These are phyloP conservation scores for Pseudogymnoascus sp. DNA, from an alignment of 2,329 filamentous ascomycete genomes.

Conservation along the genomic window DNA sequence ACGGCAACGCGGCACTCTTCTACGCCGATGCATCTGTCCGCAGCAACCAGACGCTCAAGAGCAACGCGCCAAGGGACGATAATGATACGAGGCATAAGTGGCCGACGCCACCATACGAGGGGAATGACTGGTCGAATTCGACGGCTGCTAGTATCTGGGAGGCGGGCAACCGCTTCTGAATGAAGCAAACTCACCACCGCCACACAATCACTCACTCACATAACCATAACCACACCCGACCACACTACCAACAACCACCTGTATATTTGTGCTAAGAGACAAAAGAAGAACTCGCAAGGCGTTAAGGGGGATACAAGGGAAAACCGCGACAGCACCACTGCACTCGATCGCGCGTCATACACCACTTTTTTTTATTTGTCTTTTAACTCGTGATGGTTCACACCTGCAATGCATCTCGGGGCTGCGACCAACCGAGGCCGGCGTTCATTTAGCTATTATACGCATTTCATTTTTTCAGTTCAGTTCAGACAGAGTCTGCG, in stretches of 20 bases:
- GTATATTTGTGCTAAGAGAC: conserved; percentile 1
- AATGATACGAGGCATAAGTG: conserved; percentile 59
- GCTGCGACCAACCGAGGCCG: neutral
- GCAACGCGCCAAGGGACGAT: conserved; percentile 39
- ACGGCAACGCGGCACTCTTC: conserved; percentile 69
- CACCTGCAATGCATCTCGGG: neutral
- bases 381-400: neutral
- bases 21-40: conserved; percentile 50
- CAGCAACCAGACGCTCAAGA: conserved; percentile 52
- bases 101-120: conserved; percentile 93
- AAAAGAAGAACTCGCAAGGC: neutral
- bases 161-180: conserved; percentile 55
- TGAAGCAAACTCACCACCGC: conserved; percentile 1
- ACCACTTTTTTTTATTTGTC: neutral
- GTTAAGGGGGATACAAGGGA: neutral
- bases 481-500: neutral
- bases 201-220: neutral
- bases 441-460: neutral
- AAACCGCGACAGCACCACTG: neutral
- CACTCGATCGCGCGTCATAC: neutral
- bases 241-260: neutral
- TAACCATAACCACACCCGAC: neutral
- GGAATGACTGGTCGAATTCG: conserved; percentile 85
- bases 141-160: conserved; percentile 77
- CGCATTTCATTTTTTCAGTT: neutral